phyloP scores from a whole-genome alignment of 148 eudicot genomes.

The Chenopodium berlandieri region DNA sequence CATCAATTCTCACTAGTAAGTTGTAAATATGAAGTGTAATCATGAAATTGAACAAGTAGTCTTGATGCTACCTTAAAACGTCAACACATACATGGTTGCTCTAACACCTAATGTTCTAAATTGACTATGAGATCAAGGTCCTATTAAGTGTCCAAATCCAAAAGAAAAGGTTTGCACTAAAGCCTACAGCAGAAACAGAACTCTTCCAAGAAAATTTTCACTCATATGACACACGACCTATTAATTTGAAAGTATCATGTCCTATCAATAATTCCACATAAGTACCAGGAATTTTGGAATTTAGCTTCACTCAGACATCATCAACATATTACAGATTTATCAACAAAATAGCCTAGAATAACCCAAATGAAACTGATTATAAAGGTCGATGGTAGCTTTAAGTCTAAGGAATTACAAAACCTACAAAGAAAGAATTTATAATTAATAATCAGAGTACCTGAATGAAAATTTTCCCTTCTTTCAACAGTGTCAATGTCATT shows the following conservation, averaged over 20 bases:
- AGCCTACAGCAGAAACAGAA: background rate
- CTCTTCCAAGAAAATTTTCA: background rate
- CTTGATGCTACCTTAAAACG: background rate
- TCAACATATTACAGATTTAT: background rate
- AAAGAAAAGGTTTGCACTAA: background rate
- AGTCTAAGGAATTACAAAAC: background rate
- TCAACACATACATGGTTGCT: background rate
- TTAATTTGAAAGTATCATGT: background rate
- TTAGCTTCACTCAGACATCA: background rate
- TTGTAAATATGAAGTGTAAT: background rate
- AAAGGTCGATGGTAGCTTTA: background rate
- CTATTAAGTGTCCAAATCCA: background rate
- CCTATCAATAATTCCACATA: background rate
- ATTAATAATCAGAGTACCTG: background rate
- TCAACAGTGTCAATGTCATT: background rate
- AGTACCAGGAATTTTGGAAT: background rate
- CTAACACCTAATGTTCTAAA: background rate
- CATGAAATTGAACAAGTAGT: background rate
- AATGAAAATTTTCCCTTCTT: background rate
- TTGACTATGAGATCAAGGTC: background rate
- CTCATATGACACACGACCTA: background rate
- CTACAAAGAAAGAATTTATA: background rate
- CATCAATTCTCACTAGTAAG: background rate
- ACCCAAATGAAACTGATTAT: background rate
- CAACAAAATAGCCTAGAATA: background rate